Evolutionary conservation across 306 rosid species (phyloP), one percentile per base, ranked within the genome.

Genomic region (Pueraria montana): DNA sequence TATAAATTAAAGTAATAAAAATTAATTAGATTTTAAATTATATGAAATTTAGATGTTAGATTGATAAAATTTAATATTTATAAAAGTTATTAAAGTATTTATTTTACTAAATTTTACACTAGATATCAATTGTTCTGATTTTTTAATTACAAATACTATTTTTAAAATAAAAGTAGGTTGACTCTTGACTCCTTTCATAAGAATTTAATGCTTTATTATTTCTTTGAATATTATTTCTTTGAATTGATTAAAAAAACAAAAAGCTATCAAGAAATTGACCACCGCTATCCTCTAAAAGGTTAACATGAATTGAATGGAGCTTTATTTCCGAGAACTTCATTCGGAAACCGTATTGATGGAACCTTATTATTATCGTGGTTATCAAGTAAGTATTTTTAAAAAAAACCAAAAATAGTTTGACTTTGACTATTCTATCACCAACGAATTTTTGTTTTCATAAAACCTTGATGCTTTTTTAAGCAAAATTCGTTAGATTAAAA

Each of bases 201-300:
- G 27, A 36, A 56, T 18, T 38, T 20, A 63, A 38, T 73, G 7
- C 9, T 43, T 10, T 43, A 9, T 43, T 43, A 43, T 43, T 43
- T 40, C 8, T 40, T 30, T 52, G 18, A 10, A 55, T 40, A 1
- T 40, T 40, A 40, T 8, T 43, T 43, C 7, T 43, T 32, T 74
- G 20, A 18, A 75, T 75, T n/a, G 24, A 45, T 26, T 43, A 10
- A 10, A 5, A 64, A 48, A 49, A 32, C 11, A 40, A 68, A 79
- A 24, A 13, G 18, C 2, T 9, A 12, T 38, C 8, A 9, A 77
- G 79, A 78, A 68, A 70, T 61, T 83, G 83, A 83, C 86, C 61
- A 59, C 20, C 34, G 24, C 26, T 40, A 38, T 38, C 24, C 3
- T 48, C 49, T 36, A 63, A 65, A 74, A 58, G 40, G 13, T 61